Conservation (phyloP, 2,329 filamentous ascomycete genomes). For the Trichoderma aggressivum region DNA sequence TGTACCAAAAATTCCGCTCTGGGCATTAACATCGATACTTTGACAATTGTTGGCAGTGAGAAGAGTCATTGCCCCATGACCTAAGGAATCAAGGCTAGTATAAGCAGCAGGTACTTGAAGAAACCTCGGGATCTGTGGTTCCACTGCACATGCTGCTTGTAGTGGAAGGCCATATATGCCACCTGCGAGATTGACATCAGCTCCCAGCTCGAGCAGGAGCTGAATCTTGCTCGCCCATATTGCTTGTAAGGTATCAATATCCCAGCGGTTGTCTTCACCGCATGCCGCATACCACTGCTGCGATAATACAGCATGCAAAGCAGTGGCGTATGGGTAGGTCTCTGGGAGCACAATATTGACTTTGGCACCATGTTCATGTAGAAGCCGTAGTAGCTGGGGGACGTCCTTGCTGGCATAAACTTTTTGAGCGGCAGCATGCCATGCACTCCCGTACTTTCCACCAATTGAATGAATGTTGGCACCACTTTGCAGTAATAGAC, state of each 20-base stretch:
- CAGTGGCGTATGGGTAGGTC: background rate
- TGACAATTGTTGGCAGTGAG: background rate
- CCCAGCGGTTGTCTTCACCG: background rate
- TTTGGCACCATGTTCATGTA: background rate
- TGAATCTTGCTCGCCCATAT: background rate
- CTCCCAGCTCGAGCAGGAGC: background rate
- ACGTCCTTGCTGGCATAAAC: rapidly evolving
- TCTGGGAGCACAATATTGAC: background rate
- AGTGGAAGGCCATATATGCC: background rate
- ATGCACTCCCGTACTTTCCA: background rate
- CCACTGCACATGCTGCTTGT: background rate
- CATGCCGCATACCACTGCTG: background rate
- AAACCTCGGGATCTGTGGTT: background rate
- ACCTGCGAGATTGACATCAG: background rate
- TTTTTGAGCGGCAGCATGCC: background rate
- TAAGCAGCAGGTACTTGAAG: background rate
- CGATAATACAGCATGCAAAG: background rate
- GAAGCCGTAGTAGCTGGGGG: background rate
- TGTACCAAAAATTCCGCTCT: background rate
- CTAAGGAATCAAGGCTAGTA: background rate
- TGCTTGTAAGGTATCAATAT: background rate
- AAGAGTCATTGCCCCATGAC: background rate
- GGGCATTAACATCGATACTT: background rate
- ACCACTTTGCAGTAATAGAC: background rate
- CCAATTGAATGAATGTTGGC: background rate